Evolutionary conservation across 805 yeast genomes (phyloP), one percentile per base, ranked within the genome.

Genomic region (Lachancea kluyveri): DNA sequence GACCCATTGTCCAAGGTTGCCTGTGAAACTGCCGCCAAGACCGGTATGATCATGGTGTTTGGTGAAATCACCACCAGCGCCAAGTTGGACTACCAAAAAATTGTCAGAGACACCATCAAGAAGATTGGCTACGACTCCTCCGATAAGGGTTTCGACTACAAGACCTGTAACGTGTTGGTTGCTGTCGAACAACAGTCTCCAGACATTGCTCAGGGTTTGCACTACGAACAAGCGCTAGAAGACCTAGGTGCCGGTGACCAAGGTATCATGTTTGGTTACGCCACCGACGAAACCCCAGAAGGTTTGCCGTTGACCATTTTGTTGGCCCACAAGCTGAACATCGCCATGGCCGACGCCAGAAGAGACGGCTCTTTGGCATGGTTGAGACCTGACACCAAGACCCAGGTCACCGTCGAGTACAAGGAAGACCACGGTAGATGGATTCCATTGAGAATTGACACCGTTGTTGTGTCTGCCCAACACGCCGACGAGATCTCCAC

Each of bases 231-330:
- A 80, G 70, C 95, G 83, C 72, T 92, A 46, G 98, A 92, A 74
- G 94, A 92, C 40, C 78, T 92, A 59, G 98, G 98, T 67, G 98
- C 98, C 47, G 98, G 98, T 79, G 98, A 92, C 72, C 98, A 92
- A 71, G 98, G 98, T 81, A 92, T 92, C 65, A 92, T 92, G 98
- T 92, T 92, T 62, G 98, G 98, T 68, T 92, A 92, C 67, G 98
- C 98, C 53, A 80, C 97, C 43, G 96, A 92, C 59, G 98, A 92
- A 74, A 88, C 98, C 53, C 95, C 90, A 62, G 97, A 92, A 74
- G 79, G 83, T 64, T 73, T 92, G 55, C 98, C 98, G 55, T 77
- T 92, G 69, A 92, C 98, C 52, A 77, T 92, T 45, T 67, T 92
- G 52, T 77, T 92, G 60, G 79, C 97, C 40, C 98, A 92, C 75